Percentiles rank a stretch among this genome's conserved stretches.
These are phyloP conservation scores for Trametes pubescens DNA, from an alignment of 1,284 basidiomycete species.

Conservation along the genomic window DNA sequence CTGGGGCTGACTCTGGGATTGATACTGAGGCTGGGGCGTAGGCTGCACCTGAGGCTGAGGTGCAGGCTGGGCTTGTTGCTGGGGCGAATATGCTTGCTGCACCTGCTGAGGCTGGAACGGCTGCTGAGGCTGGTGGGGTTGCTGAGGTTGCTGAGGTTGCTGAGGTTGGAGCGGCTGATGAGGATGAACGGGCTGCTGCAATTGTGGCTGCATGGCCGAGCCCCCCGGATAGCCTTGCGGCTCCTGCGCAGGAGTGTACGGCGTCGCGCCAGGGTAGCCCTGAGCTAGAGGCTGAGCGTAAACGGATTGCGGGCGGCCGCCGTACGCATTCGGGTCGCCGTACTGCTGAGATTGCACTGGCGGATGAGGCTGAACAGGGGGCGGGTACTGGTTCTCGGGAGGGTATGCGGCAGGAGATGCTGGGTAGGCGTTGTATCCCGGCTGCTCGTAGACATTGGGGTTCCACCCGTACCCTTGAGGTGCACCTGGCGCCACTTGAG, in stretches of 20 bases:
- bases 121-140: constrained; percentile 10
- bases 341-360: constrained; percentile 39
- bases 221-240: constrained; percentile 27
- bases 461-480: constrained; percentile 53
- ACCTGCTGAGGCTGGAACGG: constrained; percentile 12
- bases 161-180: constrained; percentile 34
- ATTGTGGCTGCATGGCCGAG: constrained; percentile 15
- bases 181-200: constrained; percentile 19
- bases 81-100: constrained; percentile 19
- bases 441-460: constrained; percentile 54
- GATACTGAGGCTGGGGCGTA: constrained; percentile 5
- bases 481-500: constrained; percentile 41
- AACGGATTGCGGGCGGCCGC: constrained; percentile 38
- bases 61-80: constrained; percentile 32
- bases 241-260: constrained; percentile 32
- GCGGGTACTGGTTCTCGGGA: constrained; percentile 37
- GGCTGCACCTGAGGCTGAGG: constrained; percentile 28
- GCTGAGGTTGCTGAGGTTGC: constrained; percentile 27
- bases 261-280: constrained; percentile 24
- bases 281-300: constrained; percentile 35
- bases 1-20: constrained; percentile 12
- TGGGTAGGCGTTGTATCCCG: constrained; percentile 52
- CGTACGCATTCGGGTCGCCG: constrained; percentile 49
- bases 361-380: constrained; percentile 23
- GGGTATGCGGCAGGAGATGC: constrained; percentile 45